Percentiles rank a stretch among this genome's conserved stretches.
Evolutionary conservation across 1,284 basidiomycete species (phyloP).

Genomic region (Heterobasidion parviporum): DNA sequence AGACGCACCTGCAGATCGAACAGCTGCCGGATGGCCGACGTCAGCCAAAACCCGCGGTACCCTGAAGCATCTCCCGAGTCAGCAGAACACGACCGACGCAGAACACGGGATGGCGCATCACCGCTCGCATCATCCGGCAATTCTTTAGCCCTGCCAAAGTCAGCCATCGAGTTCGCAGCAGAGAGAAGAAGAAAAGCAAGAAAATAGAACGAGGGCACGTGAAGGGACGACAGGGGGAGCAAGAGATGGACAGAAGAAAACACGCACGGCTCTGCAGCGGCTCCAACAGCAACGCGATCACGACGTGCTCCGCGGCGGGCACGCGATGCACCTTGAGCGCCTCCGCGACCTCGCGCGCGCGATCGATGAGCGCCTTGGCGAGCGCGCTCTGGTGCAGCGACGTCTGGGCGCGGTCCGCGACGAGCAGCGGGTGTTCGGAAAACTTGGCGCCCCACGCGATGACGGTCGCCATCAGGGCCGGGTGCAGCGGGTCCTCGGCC

Average conservation of each 20-base stretch:
- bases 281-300: slow-evolving; percentile 70
- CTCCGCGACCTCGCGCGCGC: slow-evolving; percentile 80
- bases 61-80: slow-evolving; percentile 32
- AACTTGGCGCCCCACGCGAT: slow-evolving; percentile 91
- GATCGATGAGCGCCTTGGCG: slow-evolving; percentile 69
- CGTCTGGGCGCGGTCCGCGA: slow-evolving; percentile 68
- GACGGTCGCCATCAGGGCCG: slow-evolving; percentile 78
- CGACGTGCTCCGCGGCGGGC: slow-evolving; percentile 73
- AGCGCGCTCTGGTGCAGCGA: slow-evolving; percentile 61
- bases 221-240: background rate
- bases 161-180: slow-evolving; percentile 1
- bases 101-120: slow-evolving; percentile 18
- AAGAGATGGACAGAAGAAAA: background rate
- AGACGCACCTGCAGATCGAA: slow-evolving; percentile 59
- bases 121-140: slow-evolving; percentile 58
- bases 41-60: slow-evolving; percentile 77
- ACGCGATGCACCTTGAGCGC: slow-evolving; percentile 77
- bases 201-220: too few relatives aligned
- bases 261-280: slow-evolving; percentile 74
- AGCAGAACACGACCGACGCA: background rate
- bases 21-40: slow-evolving; percentile 66
- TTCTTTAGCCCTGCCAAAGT: slow-evolving; percentile 33
- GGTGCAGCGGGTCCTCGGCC: slow-evolving; percentile 41
- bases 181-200: background rate
- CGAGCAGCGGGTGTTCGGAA: slow-evolving; percentile 77